These are phyloP conservation scores for Sherardia arvensis DNA, from an alignment of 257 asterid genomes.

Conservation along the genomic window DNA sequence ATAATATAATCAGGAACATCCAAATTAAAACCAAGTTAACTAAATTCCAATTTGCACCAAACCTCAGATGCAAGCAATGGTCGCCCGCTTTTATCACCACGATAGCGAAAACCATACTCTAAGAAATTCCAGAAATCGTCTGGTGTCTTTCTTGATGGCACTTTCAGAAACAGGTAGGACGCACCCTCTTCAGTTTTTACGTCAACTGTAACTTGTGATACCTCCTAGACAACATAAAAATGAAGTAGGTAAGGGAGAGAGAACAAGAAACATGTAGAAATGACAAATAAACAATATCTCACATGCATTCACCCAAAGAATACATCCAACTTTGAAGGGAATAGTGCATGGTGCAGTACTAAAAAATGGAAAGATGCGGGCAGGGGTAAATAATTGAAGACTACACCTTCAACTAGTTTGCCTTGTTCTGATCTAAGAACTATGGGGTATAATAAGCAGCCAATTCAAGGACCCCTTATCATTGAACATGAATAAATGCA, in stretches of 20 bases:
- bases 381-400: background rate
- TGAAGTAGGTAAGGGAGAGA: slow-evolving; percentile 5
- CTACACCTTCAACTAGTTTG: background rate
- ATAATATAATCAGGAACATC: background rate
- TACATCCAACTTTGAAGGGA: background rate
- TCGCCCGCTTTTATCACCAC: slow-evolving; percentile 49
- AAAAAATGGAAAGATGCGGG: background rate
- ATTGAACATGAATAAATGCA: background rate
- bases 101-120: slow-evolving; percentile 77
- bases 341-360: background rate
- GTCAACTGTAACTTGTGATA: slow-evolving; percentile 47
- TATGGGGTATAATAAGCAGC: background rate
- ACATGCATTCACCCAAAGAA: background rate
- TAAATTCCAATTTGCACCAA: too few relatives aligned
- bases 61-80: slow-evolving; percentile 93
- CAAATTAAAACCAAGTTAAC: too few relatives aligned
- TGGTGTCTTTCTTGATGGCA: slow-evolving; percentile 46
- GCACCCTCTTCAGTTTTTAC: slow-evolving; percentile 70
- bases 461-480: background rate
- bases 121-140: slow-evolving; percentile 64
- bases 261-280: slow-evolving; percentile 1
- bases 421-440: background rate
- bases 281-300: background rate
- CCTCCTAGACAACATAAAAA: slow-evolving; percentile 42
- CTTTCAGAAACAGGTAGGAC: slow-evolving; percentile 53